phyloP scores from a whole-genome alignment of 352 stramenopile species.

The Phytopythium montanum region DNA sequence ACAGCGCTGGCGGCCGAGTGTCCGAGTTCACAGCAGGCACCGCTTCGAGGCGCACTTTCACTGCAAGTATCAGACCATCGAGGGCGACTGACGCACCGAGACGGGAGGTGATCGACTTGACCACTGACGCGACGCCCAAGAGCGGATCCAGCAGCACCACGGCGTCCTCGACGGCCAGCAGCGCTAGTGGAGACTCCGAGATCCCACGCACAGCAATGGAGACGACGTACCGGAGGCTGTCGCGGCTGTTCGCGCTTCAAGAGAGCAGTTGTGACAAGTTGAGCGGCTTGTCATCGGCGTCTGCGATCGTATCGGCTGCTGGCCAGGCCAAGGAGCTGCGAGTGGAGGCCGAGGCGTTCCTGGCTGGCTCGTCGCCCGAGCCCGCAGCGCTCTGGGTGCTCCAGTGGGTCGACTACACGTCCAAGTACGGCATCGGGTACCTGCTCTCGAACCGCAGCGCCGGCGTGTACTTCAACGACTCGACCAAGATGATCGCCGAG shows the following conservation, averaged over 20 bases:
- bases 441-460: constrained; percentile 94
- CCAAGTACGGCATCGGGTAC: constrained; percentile 99
- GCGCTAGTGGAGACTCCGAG: constrained; percentile 3
- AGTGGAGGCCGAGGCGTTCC: constrained; percentile 38
- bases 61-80: neutral
- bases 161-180: neutral
- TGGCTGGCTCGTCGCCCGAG: constrained; percentile 14
- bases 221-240: constrained; percentile 47
- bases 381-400: constrained; percentile 91
- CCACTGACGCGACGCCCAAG: constrained; percentile 3
- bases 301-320: constrained; percentile 51
- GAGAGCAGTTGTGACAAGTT: constrained; percentile 39
- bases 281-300: constrained; percentile 54
- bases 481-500: constrained; percentile 96
- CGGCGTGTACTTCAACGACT: constrained; percentile 99
- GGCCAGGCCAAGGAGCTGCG: constrained; percentile 65
- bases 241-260: constrained; percentile 65
- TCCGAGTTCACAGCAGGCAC: neutral
- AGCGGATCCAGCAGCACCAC: constrained; percentile 4
- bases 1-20: neutral
- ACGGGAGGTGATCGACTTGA: neutral
- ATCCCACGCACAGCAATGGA: constrained; percentile 40
- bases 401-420: constrained; percentile 98
- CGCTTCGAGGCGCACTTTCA: neutral
- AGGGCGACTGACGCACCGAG: neutral